Evolutionary conservation across 208 protist species (phyloP), one percentile per base, ranked within the genome.

Genomic region (Leishmania tarentolae): DNA sequence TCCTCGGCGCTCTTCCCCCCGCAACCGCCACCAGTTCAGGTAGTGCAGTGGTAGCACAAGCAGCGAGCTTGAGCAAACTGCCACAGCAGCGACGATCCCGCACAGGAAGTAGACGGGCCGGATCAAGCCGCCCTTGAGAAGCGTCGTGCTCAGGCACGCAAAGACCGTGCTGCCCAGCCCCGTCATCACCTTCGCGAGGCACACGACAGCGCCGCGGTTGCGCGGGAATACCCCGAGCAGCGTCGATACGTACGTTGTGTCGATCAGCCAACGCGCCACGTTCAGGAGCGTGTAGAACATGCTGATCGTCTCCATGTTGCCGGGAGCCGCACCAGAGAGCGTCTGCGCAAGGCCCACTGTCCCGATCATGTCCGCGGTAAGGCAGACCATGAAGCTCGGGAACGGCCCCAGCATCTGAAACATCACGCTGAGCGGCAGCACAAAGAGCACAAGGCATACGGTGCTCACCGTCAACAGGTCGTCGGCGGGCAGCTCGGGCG

Each of bases 401-500:
- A 85, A 87, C 13, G 88, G 85, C 44, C 86, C 86, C 31, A 68
- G 46, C n/a, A 57, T 78, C 76, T 87, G 86, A 59, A 81, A 87
- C 50, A 86, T 82, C 69, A 84, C 40, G 59, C 83, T 85, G 83
- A 86, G 89, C 2, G 86, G 86, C 47, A 88, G 44, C n/a, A 82
- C 68, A 56, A 88, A 84, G 72, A 83, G 86, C 13, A 89, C 86
- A 24, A 91, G 74, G 7, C 83, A 80, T 35, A 91, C 83, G 3
- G 88, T 89, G 74, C 88, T 87, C 57, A 89, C 83, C 5, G 86
- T 87, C 53, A 83, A 88, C 42, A 91, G 66, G 80, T 93, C 89
- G 50, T 83, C 79, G 40, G 75, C 78, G 17, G 79, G 79, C 17
- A 90, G 79, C 63, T 83, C 21, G 46, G 87, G 87, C 71, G 82